phyloP scores from a whole-genome alignment of 129 eudicot species.

The Flaveria sonorensis region DNA sequence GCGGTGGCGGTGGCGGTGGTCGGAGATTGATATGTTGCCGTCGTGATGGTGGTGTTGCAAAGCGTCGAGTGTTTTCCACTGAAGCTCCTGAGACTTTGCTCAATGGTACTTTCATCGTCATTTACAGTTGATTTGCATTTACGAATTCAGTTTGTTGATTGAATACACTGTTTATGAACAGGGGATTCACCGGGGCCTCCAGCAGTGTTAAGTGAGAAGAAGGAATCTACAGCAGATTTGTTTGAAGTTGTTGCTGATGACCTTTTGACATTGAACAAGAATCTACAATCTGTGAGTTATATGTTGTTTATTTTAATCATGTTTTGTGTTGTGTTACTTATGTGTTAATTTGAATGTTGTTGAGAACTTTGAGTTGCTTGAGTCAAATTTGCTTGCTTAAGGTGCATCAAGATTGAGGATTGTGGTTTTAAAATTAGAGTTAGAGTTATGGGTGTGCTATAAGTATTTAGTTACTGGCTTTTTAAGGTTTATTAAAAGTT shows the following conservation, averaged over 20 bases:
- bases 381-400: constrained; percentile 21
- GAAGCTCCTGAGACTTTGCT: constrained; percentile 67
- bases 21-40: constrained; percentile 50
- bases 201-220: constrained; percentile 49
- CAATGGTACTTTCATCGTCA: constrained; percentile 48
- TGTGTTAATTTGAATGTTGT: constrained; percentile 10
- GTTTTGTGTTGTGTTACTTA: not conserved
- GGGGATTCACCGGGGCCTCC: constrained; percentile 53
- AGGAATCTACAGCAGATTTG: constrained; percentile 53
- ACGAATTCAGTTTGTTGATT: not conserved
- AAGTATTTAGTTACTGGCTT: not conserved
- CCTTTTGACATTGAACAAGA: constrained; percentile 73
- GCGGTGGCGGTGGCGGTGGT: constrained; percentile 1
- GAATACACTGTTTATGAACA: constrained; percentile 19
- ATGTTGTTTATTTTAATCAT: not conserved
- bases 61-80: constrained; percentile 54
- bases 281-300: constrained; percentile 75
- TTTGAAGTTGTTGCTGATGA: constrained; percentile 92
- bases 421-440: not conserved
- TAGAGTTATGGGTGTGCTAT: not conserved
- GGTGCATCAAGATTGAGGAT: constrained; percentile 1
- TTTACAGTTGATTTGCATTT: not conserved
- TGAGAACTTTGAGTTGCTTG: not conserved
- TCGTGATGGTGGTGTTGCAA: constrained; percentile 39
- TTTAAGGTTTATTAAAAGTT: not conserved